Evolutionary conservation across 2,329 filamentous ascomycete species (phyloP), one percentile per base, ranked within the genome.

Genomic region (Arthrobotrys sinensis): DNA sequence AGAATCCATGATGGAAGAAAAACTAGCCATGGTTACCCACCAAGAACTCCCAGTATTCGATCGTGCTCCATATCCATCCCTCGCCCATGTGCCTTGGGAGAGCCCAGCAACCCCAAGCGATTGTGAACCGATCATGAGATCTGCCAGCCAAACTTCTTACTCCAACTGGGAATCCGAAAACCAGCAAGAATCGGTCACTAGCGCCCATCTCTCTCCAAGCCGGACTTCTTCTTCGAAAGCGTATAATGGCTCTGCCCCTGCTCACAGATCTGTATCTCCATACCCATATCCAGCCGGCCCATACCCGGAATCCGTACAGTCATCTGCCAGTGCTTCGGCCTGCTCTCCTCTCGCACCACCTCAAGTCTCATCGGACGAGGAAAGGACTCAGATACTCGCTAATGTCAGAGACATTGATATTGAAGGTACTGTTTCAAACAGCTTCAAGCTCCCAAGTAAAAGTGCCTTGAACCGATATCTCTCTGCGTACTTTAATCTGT

Each of bases 401-500:
- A 94, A 94, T 83, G 94, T 97, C 83, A 91, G 91, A 82, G 89
- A 87, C 81, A 91, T 90, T 81, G 95, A 98, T 84, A 91, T 88
- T 81, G 93, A 97, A 82, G 91, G 91, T 82, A 91, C 92, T 53
- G 91, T 97, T 72, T 90, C 94, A 14, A 93, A 96, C 71, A 94
- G 92, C 73, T 97, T 98, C 88, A 92, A 93, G 80, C 88, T 98
- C 53, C 96, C 96, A 4, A 91, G 89, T 80, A 88, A 94, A 40
- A 88, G 90, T 40, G 92, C 93, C 1, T 86, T 98, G 84, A 98
- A 99, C 85, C 90, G 94, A 80, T 97, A 97, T 84, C 87, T 99
- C 80, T 93, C 94, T 77, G 97, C 95, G 0, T 99, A 98, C 87
- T 99, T 98, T 85, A 94, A 93, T 83, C 87, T 97, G 82, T 99